phyloP scores from a whole-genome alignment of 345 rosid species.

The Psidium friedrichsthalianum region DNA sequence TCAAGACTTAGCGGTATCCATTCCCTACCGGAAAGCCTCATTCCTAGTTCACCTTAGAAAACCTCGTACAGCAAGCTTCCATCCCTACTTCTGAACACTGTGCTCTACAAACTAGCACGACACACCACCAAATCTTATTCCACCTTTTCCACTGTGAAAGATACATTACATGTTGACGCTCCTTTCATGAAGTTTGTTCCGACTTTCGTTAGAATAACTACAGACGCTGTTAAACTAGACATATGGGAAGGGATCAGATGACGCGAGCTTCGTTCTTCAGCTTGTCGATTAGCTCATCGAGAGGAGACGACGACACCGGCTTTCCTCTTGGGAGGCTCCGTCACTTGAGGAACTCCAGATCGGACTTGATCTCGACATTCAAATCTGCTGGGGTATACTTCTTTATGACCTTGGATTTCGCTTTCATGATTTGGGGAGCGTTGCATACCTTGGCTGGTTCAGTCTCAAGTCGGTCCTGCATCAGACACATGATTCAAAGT shows the following conservation, averaged over 20 bases:
- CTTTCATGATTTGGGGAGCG: constrained; percentile 97
- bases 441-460: constrained; percentile 91
- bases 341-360: constrained; percentile 57
- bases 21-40: too few species aligned
- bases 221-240: background rate
- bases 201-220: background rate
- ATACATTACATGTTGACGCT: background rate
- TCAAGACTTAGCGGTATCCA: too few species aligned
- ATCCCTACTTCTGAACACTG: too few species aligned
- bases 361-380: constrained; percentile 48
- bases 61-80: too few species aligned
- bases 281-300: constrained; percentile 71
- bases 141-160: too few species aligned
- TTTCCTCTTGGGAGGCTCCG: constrained; percentile 73
- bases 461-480: constrained; percentile 86
- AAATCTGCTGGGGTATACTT: constrained; percentile 57
- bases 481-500: background rate
- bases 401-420: constrained; percentile 73
- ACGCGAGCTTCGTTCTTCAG: constrained; percentile 70
- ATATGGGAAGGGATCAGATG: constrained; percentile 18
- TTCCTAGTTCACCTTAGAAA: too few species aligned
- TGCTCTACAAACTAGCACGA: too few species aligned
- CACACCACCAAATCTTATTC: too few species aligned
- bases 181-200: background rate
- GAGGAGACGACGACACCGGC: constrained; percentile 60